A percentile compares a stretch with the other conserved stretches of the same genome.
phyloP scores from a whole-genome alignment of 768 basidiomycete genomes.

The Hemileccinum rubropunctum region DNA sequence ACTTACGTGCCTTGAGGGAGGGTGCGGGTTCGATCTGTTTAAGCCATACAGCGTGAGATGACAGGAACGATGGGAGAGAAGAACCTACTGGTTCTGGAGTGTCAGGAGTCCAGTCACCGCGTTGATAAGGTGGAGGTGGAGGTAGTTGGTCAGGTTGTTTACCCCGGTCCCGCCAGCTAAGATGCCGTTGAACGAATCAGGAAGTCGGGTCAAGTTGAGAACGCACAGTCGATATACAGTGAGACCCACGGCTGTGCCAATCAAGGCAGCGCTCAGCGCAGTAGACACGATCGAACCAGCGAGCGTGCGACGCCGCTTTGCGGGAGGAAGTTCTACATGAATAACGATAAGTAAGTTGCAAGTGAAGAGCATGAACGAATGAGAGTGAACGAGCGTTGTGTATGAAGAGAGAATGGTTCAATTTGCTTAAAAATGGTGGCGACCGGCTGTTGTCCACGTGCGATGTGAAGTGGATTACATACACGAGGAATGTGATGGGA shows the following conservation, averaged over 20 bases:
- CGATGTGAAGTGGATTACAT: conserved; percentile 9
- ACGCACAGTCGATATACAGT: conserved; percentile 85
- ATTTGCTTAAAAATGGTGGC: conserved; percentile 13
- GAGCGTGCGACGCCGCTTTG: conserved; percentile 78
- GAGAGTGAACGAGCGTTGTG: conserved; percentile 7
- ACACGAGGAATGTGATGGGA: conserved; percentile 12
- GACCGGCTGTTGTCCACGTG: conserved; percentile 13
- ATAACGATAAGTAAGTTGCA: conserved; percentile 43
- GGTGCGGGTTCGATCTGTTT: conserved; percentile 36
- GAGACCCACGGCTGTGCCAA: conserved; percentile 83
- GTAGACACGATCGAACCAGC: conserved; percentile 82
- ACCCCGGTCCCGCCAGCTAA: conserved; percentile 78
- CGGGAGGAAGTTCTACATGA: conserved; percentile 69
- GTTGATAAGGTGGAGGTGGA: conserved; percentile 68
- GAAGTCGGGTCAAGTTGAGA: neutral
- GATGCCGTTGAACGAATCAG: conserved; percentile 1
- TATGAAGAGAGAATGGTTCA: conserved; percentile 14
- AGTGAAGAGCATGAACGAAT: conserved; percentile 31
- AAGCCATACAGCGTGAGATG: conserved; percentile 18
- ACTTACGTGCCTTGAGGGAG: conserved; percentile 38
- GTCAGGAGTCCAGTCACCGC: conserved; percentile 52
- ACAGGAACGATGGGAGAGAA: neutral
- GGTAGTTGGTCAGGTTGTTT: conserved; percentile 44
- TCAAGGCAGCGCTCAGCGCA: conserved; percentile 80
- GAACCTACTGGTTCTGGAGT: conserved; percentile 35